phyloP scores from a whole-genome alignment of 148 eudicot genomes.

The Rhododendron ovatum region DNA sequence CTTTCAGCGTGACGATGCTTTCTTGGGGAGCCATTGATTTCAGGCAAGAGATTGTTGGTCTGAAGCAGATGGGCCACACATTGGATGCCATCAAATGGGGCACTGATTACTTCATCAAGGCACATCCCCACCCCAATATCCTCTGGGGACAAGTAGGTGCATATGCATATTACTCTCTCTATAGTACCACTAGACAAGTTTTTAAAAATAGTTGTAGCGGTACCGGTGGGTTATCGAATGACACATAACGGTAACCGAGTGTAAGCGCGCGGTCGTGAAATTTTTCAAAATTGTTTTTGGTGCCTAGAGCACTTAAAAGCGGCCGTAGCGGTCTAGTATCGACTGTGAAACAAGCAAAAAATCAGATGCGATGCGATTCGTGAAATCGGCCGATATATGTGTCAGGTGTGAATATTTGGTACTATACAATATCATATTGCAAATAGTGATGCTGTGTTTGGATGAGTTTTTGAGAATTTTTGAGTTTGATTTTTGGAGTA shows the following conservation, averaged over 20 bases:
- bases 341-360: neutral
- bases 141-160: constrained; percentile 75
- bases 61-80: constrained; percentile 58
- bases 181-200: neutral
- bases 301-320: neutral
- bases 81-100: constrained; percentile 82
- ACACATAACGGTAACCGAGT: neutral
- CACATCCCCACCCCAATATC: constrained; percentile 53
- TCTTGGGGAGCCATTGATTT: constrained; percentile 72
- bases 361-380: neutral
- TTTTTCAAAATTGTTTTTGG: neutral
- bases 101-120: constrained; percentile 84
- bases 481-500: too few relatives aligned
- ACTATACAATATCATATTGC: neutral
- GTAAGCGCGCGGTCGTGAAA: neutral
- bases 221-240: neutral
- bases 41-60: constrained; percentile 27
- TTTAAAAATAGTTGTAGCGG: neutral
- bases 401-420: neutral
- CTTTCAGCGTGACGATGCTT: constrained; percentile 65
- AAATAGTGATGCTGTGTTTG: too few relatives aligned
- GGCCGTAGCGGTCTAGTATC: neutral
- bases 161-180: neutral
- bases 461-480: too few relatives aligned
- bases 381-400: too few relatives aligned